phyloP scores from a whole-genome alignment of 805 yeast genomes.

The Wickerhamomyces chambardii region DNA sequence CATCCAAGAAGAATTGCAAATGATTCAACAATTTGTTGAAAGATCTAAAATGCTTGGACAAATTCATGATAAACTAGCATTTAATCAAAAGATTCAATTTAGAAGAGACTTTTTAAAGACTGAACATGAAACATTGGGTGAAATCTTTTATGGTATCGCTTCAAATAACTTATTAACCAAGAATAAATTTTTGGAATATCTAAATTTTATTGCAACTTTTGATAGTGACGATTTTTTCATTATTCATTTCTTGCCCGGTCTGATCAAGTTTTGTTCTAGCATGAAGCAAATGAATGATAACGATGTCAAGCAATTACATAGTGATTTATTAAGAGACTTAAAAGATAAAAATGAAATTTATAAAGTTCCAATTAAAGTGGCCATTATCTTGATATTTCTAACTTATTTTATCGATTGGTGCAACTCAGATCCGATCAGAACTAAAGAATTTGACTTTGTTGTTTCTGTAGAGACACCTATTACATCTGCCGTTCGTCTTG shows the following conservation, averaged over 20 bases:
- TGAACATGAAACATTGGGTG: slow-evolving; percentile 68
- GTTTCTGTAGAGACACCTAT: slow-evolving; percentile 50
- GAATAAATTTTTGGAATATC: slow-evolving; percentile 27
- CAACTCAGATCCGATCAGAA: slow-evolving; percentile 35
- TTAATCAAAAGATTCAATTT: slow-evolving; percentile 40
- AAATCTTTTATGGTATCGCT: slow-evolving; percentile 46
- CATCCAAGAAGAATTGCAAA: slow-evolving; percentile 47
- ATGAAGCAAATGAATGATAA: slow-evolving; percentile 25
- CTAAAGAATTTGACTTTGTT: slow-evolving; percentile 41
- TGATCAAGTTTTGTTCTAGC: slow-evolving; percentile 35
- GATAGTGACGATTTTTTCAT: slow-evolving; percentile 55
- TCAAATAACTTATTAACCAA: slow-evolving; percentile 25
- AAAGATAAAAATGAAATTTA: slow-evolving; percentile 32
- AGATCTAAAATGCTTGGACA: slow-evolving; percentile 46
- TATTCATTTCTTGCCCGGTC: slow-evolving; percentile 54
- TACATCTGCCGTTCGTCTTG: slow-evolving; percentile 47
- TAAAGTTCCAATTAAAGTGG: slow-evolving; percentile 36
- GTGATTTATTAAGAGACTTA: slow-evolving; percentile 24
- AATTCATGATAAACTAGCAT: slow-evolving; percentile 27
- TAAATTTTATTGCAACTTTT: slow-evolving; percentile 37
- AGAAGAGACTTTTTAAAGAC: slow-evolving; percentile 53
- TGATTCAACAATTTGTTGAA: slow-evolving; percentile 42
- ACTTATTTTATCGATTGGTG: slow-evolving; percentile 63
- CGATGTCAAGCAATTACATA: slow-evolving; percentile 29
- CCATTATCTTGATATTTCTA: slow-evolving; percentile 41